Evolutionary conservation across 331 rosid species (phyloP).

Genomic region (Quercus phellos): DNA sequence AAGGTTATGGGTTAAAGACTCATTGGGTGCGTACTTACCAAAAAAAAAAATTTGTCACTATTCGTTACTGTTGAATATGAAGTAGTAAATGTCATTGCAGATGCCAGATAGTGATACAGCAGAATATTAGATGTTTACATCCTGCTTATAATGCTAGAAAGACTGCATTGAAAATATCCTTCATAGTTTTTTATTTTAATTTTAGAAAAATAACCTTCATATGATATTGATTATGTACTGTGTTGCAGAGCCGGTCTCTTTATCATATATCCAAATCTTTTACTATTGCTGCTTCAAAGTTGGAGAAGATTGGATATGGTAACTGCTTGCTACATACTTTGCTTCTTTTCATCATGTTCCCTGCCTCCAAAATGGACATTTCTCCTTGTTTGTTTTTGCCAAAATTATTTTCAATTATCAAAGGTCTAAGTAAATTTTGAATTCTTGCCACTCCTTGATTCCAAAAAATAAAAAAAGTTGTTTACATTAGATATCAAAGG

Average conservation of each 20-base stretch:
- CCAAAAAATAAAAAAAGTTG: neutral
- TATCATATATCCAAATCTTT: conserved; percentile 76
- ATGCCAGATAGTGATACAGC: neutral
- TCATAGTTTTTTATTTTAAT: neutral
- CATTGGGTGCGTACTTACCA: no score
- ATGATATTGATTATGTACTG: conserved; percentile 20
- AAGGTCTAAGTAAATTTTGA: neutral
- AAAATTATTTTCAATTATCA: neutral
- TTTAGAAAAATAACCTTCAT: conserved; percentile 1
- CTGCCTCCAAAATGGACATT: neutral
- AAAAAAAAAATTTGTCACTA: neutral
- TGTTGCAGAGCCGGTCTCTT: conserved; percentile 73
- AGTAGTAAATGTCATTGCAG: neutral
- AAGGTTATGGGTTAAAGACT: no score
- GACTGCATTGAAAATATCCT: neutral
- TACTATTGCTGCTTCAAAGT: conserved; percentile 79
- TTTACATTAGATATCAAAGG: neutral
- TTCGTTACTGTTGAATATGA: neutral
- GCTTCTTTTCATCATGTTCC: neutral
- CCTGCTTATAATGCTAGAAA: neutral
- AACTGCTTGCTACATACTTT: neutral
- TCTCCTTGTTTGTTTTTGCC: neutral
- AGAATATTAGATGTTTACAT: neutral
- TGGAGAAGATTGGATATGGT: conserved; percentile 96
- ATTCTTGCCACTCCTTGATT: neutral